A percentile compares a stretch with the other conserved stretches of the same genome.
Conservation (phyloP, 2,329 filamentous ascomycete species). For the Paecilomyces sp. region DNA sequence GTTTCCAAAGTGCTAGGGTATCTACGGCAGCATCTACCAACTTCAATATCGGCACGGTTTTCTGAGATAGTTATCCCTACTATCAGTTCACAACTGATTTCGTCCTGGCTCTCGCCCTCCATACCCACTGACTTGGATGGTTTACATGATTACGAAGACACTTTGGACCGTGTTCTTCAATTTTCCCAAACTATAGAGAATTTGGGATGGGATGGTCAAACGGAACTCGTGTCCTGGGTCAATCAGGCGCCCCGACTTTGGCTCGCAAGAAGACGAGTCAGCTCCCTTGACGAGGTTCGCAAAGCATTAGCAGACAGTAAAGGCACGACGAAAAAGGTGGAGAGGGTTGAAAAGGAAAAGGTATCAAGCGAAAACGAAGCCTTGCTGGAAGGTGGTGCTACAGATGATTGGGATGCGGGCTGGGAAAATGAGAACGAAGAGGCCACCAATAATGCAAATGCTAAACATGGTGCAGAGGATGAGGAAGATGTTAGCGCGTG, state of each 20-base stretch:
- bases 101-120: slow-evolving; percentile 65
- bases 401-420: slow-evolving; percentile 65
- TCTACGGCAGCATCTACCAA: slow-evolving; percentile 44
- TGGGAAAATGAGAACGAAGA: slow-evolving; percentile 67
- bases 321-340: slow-evolving; percentile 61
- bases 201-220: slow-evolving; percentile 55
- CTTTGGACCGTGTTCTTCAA: slow-evolving; percentile 55
- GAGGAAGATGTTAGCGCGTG: slow-evolving; percentile 44
- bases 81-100: slow-evolving; percentile 61
- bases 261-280: slow-evolving; percentile 77
- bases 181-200: slow-evolving; percentile 60
- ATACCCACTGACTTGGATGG: slow-evolving; percentile 69
- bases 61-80: slow-evolving; percentile 64
- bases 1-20: slow-evolving; percentile 43
- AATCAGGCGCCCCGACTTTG: slow-evolving; percentile 73
- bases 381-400: slow-evolving; percentile 49
- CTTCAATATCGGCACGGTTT: slow-evolving; percentile 45
- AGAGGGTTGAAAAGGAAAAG: slow-evolving; percentile 77
- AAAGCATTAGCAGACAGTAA: slow-evolving; percentile 61
- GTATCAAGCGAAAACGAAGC: slow-evolving; percentile 64
- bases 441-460: slow-evolving; percentile 11
- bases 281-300: slow-evolving; percentile 67
- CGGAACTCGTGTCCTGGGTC: slow-evolving; percentile 70
- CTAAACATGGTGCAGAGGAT: slow-evolving; percentile 20
- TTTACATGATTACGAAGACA: slow-evolving; percentile 63